phyloP scores from a whole-genome alignment of 495 filamentous ascomycete genomes.

The Cudoniella acicularis region DNA sequence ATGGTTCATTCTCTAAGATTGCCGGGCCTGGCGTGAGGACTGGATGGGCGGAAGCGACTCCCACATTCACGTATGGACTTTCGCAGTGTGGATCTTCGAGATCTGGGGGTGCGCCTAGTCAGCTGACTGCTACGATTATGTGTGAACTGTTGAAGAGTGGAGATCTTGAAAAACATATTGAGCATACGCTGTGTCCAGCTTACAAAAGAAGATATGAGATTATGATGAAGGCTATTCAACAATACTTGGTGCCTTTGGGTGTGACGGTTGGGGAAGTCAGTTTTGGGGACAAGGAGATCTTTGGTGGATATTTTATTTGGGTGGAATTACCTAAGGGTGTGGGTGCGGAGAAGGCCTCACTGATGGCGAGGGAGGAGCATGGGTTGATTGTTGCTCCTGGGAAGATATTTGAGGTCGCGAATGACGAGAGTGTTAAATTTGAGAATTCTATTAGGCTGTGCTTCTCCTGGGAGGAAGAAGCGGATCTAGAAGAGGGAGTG shows the following conservation, averaged over 20 bases:
- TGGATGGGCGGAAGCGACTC: slow-evolving; percentile 76
- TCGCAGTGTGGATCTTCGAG: slow-evolving; percentile 65
- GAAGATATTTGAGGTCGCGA: slow-evolving; percentile 61
- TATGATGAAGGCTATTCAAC: slow-evolving; percentile 50
- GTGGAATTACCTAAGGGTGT: slow-evolving; percentile 56
- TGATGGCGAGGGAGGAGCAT: slow-evolving; percentile 52
- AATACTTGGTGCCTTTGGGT: slow-evolving; percentile 56
- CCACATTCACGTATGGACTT: slow-evolving; percentile 62
- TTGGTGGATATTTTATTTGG: slow-evolving; percentile 85
- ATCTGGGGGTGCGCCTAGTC: slow-evolving; percentile 75
- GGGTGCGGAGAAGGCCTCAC: no score
- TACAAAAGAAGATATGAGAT: slow-evolving; percentile 40
- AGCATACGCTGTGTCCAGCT: slow-evolving; percentile 38
- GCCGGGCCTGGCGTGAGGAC: slow-evolving; percentile 73
- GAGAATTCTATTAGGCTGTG: slow-evolving; percentile 57
- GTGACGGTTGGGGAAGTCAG: slow-evolving; percentile 35
- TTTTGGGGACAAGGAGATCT: slow-evolving; percentile 27
- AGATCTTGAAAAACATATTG: slow-evolving; percentile 42
- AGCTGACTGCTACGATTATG: slow-evolving; percentile 64
- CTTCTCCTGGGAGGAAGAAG: slow-evolving; percentile 72
- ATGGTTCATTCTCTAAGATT: slow-evolving; percentile 83
- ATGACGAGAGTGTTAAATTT: slow-evolving; percentile 51
- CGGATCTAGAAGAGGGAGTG: slow-evolving; percentile 65
- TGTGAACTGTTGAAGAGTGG: slow-evolving; percentile 53
- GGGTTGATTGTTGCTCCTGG: slow-evolving; percentile 62